Base-by-base conservation (phyloP, 495 filamentous ascomycete species). In the Apiosordaria backusii region DNA sequence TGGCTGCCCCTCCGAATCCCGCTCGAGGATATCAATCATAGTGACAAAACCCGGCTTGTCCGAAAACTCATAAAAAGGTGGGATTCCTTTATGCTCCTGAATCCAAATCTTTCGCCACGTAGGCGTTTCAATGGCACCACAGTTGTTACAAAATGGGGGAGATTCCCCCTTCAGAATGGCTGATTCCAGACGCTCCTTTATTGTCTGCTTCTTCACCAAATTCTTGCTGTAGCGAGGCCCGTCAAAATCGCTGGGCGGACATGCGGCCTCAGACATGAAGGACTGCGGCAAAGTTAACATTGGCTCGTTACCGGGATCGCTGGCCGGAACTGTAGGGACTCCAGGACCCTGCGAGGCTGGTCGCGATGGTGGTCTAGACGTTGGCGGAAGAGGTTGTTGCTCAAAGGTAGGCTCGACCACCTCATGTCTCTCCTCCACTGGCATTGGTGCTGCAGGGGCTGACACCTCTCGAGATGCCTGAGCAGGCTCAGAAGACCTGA, bases 71-170 rank as follows among this genome's bases (percentile, higher is more conserved):
- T 89, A 82, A 69, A 88, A 82, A 10, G 82, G 76, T 13, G 90
- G 88, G 26, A 78, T 79, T 0, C 90, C 91, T 18, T 78, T 71
- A 23, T 87, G 78, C 6, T 89, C 82, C 71, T 90, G 91, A 10
- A 85, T 84, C 84, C 89, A 96, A 1, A 92, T 90, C 67, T 93
- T 95, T 40, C 95, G 85, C 95, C 95, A 99, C 0, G 93, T 96
- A 0, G 94, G 90, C 0, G 95, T 99, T 71, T 97, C 90, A 65
- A 99, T 95, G 18, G 91, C 89, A 5, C 95, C 95, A 71, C 95
- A 99, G 72, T 98, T 95, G 62, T 86, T 85, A 74, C 95, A 99
- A 70, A 87, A 97, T 4, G 88, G 87, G 0, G 95, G 95, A 75
- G 90, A 85, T 65, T 91, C 81, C 1, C 94, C 94, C 61, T 83